These are phyloP conservation scores for Fusarium ambrosium DNA, from an alignment of 2,329 filamentous ascomycete genomes.

Conservation along the genomic window DNA sequence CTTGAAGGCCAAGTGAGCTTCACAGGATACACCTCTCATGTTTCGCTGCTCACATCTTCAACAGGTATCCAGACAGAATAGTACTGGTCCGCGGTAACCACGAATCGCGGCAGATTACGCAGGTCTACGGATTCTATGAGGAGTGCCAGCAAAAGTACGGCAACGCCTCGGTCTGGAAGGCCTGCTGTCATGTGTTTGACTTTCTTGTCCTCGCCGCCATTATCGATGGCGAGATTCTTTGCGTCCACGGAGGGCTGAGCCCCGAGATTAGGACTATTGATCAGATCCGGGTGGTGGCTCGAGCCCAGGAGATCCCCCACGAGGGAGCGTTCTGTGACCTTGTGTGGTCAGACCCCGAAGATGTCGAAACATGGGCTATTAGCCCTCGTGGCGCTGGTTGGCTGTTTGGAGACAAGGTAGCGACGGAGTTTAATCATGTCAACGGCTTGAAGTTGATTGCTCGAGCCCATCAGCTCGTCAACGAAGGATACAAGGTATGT, in stretches of 20 bases:
- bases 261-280: constrained; percentile 97
- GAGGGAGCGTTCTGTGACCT: constrained; percentile 98
- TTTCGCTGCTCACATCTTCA: constrained; percentile 37
- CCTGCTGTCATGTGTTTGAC: constrained; percentile 99
- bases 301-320: constrained; percentile 97
- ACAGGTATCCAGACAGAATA: constrained; percentile 92
- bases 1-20: constrained; percentile 78
- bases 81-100: constrained; percentile 98
- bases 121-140: constrained; percentile 99
- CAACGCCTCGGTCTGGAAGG: constrained; percentile 99
- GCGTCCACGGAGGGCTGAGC: constrained; percentile 92
- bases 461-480: constrained; percentile 96
- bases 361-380: constrained; percentile 95
- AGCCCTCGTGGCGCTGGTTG: constrained; percentile 97
- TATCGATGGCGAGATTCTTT: constrained; percentile 98
- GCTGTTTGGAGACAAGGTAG: constrained; percentile 97
- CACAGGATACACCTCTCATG: background rate
- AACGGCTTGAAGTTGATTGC: constrained; percentile 97
- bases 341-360: constrained; percentile 98
- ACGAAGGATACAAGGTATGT: constrained; percentile 94
- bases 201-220: constrained; percentile 97
- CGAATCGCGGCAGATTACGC: constrained; percentile 96
- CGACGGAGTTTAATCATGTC: constrained; percentile 96
- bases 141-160: constrained; percentile 99
- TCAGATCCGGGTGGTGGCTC: constrained; percentile 98